Base-by-base conservation (phyloP, 2,329 filamentous ascomycete genomes). In the Alternaria angustiovoidea region DNA sequence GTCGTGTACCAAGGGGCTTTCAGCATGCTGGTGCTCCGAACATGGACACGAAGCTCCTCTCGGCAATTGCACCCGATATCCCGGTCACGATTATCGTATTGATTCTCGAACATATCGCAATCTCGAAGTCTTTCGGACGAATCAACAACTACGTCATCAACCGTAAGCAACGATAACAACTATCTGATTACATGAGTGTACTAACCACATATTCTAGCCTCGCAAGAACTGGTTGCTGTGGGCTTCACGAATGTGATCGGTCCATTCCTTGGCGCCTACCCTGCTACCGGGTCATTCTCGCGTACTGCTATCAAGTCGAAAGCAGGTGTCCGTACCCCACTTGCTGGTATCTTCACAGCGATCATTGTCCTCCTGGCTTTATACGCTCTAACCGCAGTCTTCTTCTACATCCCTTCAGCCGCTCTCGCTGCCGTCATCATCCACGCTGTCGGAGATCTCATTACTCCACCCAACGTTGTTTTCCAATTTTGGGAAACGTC, bases 291-390 rank as follows among this genome's bases (percentile, higher is more conserved):
- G 1, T 98, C 95, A 3, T 98, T 98, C 84, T 96, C 92, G 36
- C 89, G 95, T 62, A 98, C 95, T 28, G 94, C 95, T 54, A 97
- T 98, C 81, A 96, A 97, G 79, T 95, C 94, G 5, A 98, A 98
- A 80, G 94, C 95, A 51, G 95, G 95, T 72, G 94, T 97, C 4
- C 89, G 93, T 24, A 97, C 94, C 0, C 94, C 94, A 1, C 88
- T 97, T 56, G 93, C 92, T 16, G 94, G 95, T 80, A 86, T 96
- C 42, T 91, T 98, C 65, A 97, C 94, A 7, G 94, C 91, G 0
- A 54, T 91, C 14, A 86, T 98, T 14, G 94, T 98, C 4, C 85
- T 98, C 0, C 82, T 98, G 8, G 94, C 95, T 36, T 92, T 97
- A 64, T 98, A 97, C 73, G 91, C 92, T 11, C 82, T 98, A 49